These are phyloP conservation scores for Eucalyptus microcorys DNA, from an alignment of 345 rosid species.

Conservation along the genomic window DNA sequence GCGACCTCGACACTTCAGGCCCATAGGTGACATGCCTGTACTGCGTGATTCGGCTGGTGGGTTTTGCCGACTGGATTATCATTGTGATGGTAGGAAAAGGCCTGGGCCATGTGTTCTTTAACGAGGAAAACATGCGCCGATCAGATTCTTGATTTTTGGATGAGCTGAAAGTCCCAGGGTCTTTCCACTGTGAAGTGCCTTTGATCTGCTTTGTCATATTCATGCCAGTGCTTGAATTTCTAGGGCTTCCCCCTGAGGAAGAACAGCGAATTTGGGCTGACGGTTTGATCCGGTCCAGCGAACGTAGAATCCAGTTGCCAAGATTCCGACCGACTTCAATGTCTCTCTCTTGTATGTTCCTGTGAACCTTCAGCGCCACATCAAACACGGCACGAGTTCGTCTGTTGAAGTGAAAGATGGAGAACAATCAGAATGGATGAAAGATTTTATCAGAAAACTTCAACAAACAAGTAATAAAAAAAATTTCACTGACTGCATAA, in stretches of 20 bases:
- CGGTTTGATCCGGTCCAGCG: conserved; percentile 85
- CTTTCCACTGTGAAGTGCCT: conserved; percentile 22
- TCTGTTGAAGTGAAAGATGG: conserved; percentile 13
- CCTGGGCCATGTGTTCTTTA: conserved; percentile 26
- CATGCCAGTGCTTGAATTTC: conserved; percentile 3
- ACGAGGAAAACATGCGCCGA: conserved; percentile 42
- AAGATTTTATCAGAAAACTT: neutral
- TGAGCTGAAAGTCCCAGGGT: conserved; percentile 13
- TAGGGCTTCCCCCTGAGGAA: conserved; percentile 7
- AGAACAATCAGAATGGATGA: neutral
- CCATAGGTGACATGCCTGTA: conserved; percentile 31
- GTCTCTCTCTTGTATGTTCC: conserved; percentile 72
- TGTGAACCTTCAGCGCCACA: conserved; percentile 53
- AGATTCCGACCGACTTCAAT: conserved; percentile 77
- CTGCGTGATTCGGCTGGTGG: conserved; percentile 39
- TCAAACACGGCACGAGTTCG: conserved; percentile 55
- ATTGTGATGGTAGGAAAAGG: conserved; percentile 46
- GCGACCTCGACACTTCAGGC: conserved; percentile 7
- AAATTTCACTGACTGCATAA: neutral
- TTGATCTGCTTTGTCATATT: conserved; percentile 26
- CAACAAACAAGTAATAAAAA: neutral
- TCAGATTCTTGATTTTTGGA: conserved; percentile 32
- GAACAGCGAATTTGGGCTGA: conserved; percentile 67
- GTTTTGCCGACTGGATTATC: conserved; percentile 50
- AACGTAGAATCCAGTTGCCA: conserved; percentile 83